Conservation (phyloP, 1,284 basidiomycete species). For the Taiwanofungus camphoratus region DNA sequence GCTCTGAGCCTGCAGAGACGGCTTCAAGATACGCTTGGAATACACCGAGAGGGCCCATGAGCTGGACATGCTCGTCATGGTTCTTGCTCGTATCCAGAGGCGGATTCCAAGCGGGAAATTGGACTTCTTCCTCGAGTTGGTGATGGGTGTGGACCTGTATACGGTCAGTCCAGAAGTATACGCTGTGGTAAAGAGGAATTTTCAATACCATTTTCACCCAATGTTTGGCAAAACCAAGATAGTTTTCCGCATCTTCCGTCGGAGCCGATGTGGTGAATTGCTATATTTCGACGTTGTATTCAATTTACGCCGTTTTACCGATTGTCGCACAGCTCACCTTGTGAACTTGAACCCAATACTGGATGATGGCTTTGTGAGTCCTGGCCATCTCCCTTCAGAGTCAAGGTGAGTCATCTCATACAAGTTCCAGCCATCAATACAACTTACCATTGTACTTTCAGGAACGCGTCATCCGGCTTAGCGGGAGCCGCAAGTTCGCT, state of each 20-base stretch:
- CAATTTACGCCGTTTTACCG: too few species aligned
- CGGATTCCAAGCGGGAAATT: neutral
- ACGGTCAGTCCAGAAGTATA: too few species aligned
- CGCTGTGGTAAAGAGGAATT: neutral
- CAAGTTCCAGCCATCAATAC: too few species aligned
- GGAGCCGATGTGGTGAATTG: conserved; percentile 1
- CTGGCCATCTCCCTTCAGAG: conserved; percentile 2
- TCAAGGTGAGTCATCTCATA: too few species aligned
- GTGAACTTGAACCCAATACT: neutral
- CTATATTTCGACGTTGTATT: neutral
- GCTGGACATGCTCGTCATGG: neutral
- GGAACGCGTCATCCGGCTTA: neutral
- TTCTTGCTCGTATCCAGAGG: neutral
- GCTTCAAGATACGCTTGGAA: neutral
- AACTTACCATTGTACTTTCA: neutral
- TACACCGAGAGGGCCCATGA: neutral
- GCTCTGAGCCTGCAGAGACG: neutral
- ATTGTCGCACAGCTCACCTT: neutral
- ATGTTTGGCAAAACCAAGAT: conserved; percentile 1
- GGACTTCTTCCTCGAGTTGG: conserved; percentile 3
- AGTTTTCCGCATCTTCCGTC: conserved; percentile 2
- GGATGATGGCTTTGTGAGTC: neutral
- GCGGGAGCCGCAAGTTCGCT: neutral
- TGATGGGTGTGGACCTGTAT: conserved; percentile 1
- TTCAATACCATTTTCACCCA: neutral